Evolutionary conservation across 2,329 filamentous ascomycete genomes (phyloP).

Genomic region (Colletotrichum lini): DNA sequence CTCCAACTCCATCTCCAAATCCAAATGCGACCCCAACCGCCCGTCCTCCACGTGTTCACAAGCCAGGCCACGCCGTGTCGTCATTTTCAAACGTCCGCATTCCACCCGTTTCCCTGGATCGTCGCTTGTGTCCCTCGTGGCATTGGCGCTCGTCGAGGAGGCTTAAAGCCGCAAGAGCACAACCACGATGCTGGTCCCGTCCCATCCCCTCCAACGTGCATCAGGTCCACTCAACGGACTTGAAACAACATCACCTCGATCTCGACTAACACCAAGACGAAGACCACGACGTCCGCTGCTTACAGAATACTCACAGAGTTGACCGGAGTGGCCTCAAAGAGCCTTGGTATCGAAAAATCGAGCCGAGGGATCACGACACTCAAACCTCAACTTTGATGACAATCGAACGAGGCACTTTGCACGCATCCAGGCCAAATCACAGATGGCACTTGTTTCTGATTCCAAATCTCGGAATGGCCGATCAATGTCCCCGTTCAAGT

Average conservation of each 20-base stretch:
- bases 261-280: too few relatives aligned
- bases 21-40: slow-evolving; percentile 8
- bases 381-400: not conserved
- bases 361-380: too few relatives aligned
- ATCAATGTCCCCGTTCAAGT: not conserved
- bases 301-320: not conserved
- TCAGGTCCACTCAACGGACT: not conserved
- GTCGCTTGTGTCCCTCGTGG: not conserved
- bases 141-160: slow-evolving; percentile 11
- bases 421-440: too few relatives aligned
- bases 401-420: not conserved
- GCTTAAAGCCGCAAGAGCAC: slow-evolving; percentile 5
- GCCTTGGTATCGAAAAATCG: too few relatives aligned
- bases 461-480: slow-evolving; percentile 15
- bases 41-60: slow-evolving; percentile 13
- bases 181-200: not conserved
- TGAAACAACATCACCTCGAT: too few relatives aligned
- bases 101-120: not conserved
- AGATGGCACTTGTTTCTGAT: not conserved
- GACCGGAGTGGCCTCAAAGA: slow-evolving; percentile 2
- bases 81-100: not conserved
- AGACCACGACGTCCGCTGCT: not conserved
- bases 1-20: slow-evolving; percentile 10
- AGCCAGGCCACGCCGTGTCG: not conserved
- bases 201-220: not conserved